Percentiles rank a stretch among this genome's conserved stretches.
These are phyloP conservation scores for Nemania serpens DNA, from an alignment of 2,329 filamentous ascomycete genomes.

Conservation along the genomic window DNA sequence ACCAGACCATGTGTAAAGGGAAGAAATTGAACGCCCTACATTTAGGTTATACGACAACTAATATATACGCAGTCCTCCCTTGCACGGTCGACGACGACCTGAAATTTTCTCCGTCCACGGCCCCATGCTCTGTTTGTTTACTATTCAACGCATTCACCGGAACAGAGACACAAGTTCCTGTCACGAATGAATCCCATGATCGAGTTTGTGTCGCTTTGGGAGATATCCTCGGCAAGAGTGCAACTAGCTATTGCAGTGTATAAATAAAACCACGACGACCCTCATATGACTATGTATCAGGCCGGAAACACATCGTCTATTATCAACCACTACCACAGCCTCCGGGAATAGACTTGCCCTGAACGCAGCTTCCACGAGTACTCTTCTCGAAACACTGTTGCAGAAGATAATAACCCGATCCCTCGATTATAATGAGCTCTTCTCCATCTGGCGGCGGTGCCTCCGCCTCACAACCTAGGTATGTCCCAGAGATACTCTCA, in stretches of 20 bases:
- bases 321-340: not conserved
- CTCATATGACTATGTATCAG: not conserved
- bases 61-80: too few relatives aligned
- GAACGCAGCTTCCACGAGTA: not conserved
- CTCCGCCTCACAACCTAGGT: not conserved
- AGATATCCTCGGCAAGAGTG: not conserved
- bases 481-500: not conserved
- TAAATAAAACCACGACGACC: not conserved
- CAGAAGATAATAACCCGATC: not conserved
- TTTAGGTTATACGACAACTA: too few relatives aligned
- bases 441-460: not conserved
- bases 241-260: not conserved
- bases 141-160: too few relatives aligned
- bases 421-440: conserved; percentile 3
- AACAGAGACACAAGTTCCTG: too few relatives aligned
- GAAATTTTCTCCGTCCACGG: too few relatives aligned
- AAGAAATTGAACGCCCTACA: too few relatives aligned
- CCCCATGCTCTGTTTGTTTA: too few relatives aligned
- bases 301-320: too few relatives aligned
- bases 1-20: too few relatives aligned
- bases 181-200: not conserved
- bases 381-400: not conserved
- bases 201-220: not conserved
- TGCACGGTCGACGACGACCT: too few relatives aligned
- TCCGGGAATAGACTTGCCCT: not conserved